Conservation (phyloP, 306 rosid genomes). For the Castanea mollissima region DNA sequence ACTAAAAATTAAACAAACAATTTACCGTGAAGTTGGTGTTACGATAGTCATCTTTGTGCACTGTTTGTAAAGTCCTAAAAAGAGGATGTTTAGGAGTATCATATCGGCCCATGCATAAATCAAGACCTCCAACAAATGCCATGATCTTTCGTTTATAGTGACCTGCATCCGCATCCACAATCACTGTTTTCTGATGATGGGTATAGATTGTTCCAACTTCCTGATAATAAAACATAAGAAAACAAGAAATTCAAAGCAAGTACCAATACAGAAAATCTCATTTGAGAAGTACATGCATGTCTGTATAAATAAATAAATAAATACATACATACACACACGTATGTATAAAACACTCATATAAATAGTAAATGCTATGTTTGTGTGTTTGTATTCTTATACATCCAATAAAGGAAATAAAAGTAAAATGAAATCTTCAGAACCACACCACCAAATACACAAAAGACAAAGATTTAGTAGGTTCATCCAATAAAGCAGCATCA, state of each 20-base stretch:
- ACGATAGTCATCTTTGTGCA: slow-evolving; percentile 70
- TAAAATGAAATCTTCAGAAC: background rate
- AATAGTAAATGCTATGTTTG: too few relatives aligned
- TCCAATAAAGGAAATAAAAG: background rate
- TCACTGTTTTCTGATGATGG: slow-evolving; percentile 93
- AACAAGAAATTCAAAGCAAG: slow-evolving; percentile 9
- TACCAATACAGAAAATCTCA: background rate
- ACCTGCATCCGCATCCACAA: slow-evolving; percentile 88
- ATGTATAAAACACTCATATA: too few relatives aligned
- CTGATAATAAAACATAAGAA: slow-evolving; percentile 32
- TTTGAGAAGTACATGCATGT: background rate
- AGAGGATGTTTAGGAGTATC: slow-evolving; percentile 73
- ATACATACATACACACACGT: background rate
- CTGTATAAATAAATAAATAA: background rate
- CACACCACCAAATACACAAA: background rate
- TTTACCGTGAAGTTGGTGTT: slow-evolving; percentile 73
- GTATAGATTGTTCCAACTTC: slow-evolving; percentile 89
- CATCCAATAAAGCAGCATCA: background rate
- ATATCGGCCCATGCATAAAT: slow-evolving; percentile 77
- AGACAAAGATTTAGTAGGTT: background rate
- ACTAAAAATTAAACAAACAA: slow-evolving; percentile 9
- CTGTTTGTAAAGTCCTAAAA: slow-evolving; percentile 60
- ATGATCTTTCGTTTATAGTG: slow-evolving; percentile 61
- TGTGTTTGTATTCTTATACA: too few relatives aligned
- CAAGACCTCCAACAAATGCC: slow-evolving; percentile 95